These are phyloP conservation scores for Trypanosoma mega DNA, from an alignment of 208 protist species.

Conservation along the genomic window DNA sequence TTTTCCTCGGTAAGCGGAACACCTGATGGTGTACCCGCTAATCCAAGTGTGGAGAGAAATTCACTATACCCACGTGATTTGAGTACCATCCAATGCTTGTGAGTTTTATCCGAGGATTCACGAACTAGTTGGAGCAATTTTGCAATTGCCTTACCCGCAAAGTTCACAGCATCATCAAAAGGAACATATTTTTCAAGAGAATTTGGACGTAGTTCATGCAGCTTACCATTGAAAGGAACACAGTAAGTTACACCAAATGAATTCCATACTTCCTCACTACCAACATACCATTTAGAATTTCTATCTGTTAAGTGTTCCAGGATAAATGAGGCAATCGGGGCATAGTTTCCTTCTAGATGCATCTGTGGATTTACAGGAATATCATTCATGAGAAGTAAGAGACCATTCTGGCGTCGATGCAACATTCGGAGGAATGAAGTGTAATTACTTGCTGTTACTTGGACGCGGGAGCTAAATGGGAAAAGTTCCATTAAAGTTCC, in stretches of 20 bases:
- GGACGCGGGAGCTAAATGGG: conserved; percentile 41
- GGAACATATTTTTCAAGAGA: conserved; percentile 26
- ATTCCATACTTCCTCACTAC: conserved; percentile 37
- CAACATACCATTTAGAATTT: conserved; percentile 44
- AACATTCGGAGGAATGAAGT: conserved; percentile 39
- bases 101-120: background rate
- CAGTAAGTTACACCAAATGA: conserved; percentile 45
- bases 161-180: conserved; percentile 27
- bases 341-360: conserved; percentile 41
- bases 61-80: conserved; percentile 19
- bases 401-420: conserved; percentile 23
- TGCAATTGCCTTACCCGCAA: conserved; percentile 7
- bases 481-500: conserved; percentile 57
- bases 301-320: conserved; percentile 36
- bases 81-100: background rate
- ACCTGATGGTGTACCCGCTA: conserved; percentile 8
- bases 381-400: conserved; percentile 16
- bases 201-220: conserved; percentile 30
- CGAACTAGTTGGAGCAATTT: conserved; percentile 8
- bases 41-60: conserved; percentile 5
- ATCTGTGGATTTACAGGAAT: conserved; percentile 14
- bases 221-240: conserved; percentile 42
- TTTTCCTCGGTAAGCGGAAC: conserved; percentile 8
- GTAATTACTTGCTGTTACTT: conserved; percentile 56
- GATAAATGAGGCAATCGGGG: conserved; percentile 40